Evolutionary conservation across 1,284 basidiomycete species (phyloP), one percentile per base, ranked within the genome.

Genomic region (Apiotrichum laibachii): DNA sequence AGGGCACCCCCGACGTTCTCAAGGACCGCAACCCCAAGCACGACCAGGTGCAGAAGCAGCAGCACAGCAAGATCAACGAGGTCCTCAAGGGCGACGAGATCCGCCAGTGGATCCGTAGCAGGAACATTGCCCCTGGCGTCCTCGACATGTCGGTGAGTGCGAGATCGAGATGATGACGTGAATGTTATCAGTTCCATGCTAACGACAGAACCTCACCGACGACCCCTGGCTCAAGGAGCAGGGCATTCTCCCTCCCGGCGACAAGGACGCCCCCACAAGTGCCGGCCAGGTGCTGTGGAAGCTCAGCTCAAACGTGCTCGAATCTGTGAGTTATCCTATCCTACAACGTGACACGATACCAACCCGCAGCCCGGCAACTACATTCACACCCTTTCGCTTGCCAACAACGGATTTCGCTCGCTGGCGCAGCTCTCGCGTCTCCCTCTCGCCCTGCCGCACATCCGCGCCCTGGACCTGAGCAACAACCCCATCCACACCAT

Each of bases 391-490:
- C 65, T 78, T 18, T 72, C 71, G 9, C 65, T 78, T 18, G 71
- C 71, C 26, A 60, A 70, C 42, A 78, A 78, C 62, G 59, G 70
- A 39, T 68, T 77, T 50, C 37, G 51, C 37, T 56, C 62, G 49
- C 64, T 77, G 15, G n/a, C 48, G 19, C 70, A 72, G 37, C 68
- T 78, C 13, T 54, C 62, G 19, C 64, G 62, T 19, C 66, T 78
- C 12, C 68, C 74, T 11, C 47, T 62, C 21, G 68, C 53, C 37
- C 63, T 78, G 8, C 76, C 76, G 12, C 58, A 77, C 56, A 67
- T 78, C 55, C 69, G 73, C 34, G 75, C 75, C 6, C 67, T 78
- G 18, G 76, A 78, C 55, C 68, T 78, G 33, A 73, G 71, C 53
- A 60, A 69, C 55, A 78, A 78, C 60, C 72, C 72, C 2, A 70